phyloP scores from a whole-genome alignment of 2,329 filamentous ascomycete genomes.

The Paraphaeosphaeria minitans region DNA sequence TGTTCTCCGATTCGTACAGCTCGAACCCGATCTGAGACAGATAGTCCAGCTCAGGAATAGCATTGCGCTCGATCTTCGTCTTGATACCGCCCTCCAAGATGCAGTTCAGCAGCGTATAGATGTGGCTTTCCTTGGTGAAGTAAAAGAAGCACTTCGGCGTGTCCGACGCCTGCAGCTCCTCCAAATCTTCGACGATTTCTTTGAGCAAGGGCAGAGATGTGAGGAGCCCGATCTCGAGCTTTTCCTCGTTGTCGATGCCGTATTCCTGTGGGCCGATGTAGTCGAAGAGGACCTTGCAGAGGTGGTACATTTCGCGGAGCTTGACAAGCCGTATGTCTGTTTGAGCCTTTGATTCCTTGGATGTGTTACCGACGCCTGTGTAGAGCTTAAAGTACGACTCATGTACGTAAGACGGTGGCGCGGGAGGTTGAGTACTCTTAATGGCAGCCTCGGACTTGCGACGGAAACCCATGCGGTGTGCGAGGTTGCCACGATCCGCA shows the following conservation, averaged over 20 bases:
- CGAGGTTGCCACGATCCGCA: constrained; percentile 45
- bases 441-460: constrained; percentile 54
- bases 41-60: constrained; percentile 96
- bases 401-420: constrained; percentile 45
- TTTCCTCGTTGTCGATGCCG: constrained; percentile 92
- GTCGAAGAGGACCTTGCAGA: constrained; percentile 94
- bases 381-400: constrained; percentile 88
- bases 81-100: constrained; percentile 96
- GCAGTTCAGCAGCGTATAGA: constrained; percentile 96
- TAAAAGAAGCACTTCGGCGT: constrained; percentile 97
- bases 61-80: constrained; percentile 93
- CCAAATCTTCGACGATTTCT: constrained; percentile 95
- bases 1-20: constrained; percentile 91
- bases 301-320: constrained; percentile 87
- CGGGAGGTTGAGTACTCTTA: constrained; percentile 19
- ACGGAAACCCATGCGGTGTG: constrained; percentile 58
- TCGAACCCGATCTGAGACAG: constrained; percentile 98
- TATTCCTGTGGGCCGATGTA: constrained; percentile 99
- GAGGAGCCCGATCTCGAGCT: constrained; percentile 95
- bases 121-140: constrained; percentile 98
- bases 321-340: constrained; percentile 84
- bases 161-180: constrained; percentile 94
- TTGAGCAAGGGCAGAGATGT: constrained; percentile 92
- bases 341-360: constrained; percentile 69
- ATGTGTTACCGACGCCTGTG: constrained; percentile 66